Conservation (phyloP, 78 protist genomes). For the Neovahlkampfia damariscottae region DNA sequence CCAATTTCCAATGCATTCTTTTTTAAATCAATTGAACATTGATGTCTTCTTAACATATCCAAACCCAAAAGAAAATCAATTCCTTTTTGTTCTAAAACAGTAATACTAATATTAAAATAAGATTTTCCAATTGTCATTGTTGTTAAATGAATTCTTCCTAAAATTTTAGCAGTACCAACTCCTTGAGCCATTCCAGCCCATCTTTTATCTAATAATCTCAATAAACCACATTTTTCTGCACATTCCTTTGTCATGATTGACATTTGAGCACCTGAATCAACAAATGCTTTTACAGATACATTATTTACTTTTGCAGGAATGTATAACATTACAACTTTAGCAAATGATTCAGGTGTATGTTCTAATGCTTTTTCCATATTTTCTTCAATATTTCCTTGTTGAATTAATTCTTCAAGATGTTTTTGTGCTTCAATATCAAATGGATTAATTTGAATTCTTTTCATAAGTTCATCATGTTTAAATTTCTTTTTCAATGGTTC, state of each 20-base stretch:
- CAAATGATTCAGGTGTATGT: constrained; percentile 67
- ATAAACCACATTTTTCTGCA: constrained; percentile 49
- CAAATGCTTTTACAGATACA: constrained; percentile 46
- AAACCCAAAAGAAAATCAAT: constrained; percentile 65
- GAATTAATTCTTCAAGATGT: constrained; percentile 30
- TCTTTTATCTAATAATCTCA: constrained; percentile 48
- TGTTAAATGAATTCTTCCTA: constrained; percentile 62
- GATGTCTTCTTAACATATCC: constrained; percentile 59
- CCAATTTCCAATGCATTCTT: neutral
- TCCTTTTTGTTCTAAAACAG: constrained; percentile 46
- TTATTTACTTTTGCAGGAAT: constrained; percentile 44
- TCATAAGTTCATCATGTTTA: neutral
- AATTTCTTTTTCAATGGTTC: neutral
- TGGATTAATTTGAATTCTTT: constrained; percentile 32
- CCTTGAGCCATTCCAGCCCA: constrained; percentile 66
- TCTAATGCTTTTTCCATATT: constrained; percentile 57
- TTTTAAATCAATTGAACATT: constrained; percentile 12
- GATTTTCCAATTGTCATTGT: constrained; percentile 39
- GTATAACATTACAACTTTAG: constrained; percentile 60
- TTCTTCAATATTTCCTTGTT: constrained; percentile 35
- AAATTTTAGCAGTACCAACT: constrained; percentile 63
- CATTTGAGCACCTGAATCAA: constrained; percentile 71
- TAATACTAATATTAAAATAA: constrained; percentile 35
- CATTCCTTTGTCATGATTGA: constrained; percentile 43
- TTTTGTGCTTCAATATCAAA: constrained; percentile 36